phyloP scores from a whole-genome alignment of 768 basidiomycete genomes.

The Kwoniella sp. region DNA sequence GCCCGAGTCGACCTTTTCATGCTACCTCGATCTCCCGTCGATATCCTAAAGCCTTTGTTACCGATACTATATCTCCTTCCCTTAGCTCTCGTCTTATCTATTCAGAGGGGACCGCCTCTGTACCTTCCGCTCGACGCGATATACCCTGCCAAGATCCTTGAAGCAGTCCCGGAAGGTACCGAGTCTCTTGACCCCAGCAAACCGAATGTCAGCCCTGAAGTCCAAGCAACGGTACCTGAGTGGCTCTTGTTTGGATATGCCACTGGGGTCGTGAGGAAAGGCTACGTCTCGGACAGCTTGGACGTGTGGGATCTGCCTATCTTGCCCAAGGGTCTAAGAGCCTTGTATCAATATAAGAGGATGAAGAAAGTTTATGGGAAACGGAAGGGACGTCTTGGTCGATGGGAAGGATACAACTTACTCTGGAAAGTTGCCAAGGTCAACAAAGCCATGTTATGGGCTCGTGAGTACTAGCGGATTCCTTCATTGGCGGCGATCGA shows the following conservation, averaged over 20 bases:
- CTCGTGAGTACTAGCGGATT: constrained; percentile 39
- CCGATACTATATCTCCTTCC: constrained; percentile 52
- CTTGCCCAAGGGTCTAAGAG: constrained; percentile 65
- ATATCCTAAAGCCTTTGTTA: constrained; percentile 26
- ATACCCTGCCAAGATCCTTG: constrained; percentile 61
- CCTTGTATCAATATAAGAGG: constrained; percentile 37
- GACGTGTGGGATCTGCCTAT: constrained; percentile 88
- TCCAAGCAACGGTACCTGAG: constrained; percentile 55
- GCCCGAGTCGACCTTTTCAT: constrained; percentile 12
- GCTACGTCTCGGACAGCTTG: constrained; percentile 69
- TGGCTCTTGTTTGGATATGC: constrained; percentile 81
- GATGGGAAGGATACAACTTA: constrained; percentile 47
- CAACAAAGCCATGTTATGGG: constrained; percentile 41
- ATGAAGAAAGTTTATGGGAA: constrained; percentile 47
- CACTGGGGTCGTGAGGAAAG: constrained; percentile 82
- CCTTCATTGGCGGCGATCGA: background rate
- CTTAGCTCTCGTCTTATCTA: constrained; percentile 59
- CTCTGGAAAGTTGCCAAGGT: constrained; percentile 49
- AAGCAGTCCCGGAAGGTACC: constrained; percentile 31
- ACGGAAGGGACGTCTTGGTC: constrained; percentile 37
- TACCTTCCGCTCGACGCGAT: constrained; percentile 73
- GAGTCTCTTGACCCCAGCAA: constrained; percentile 57
- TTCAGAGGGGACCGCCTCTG: constrained; percentile 72
- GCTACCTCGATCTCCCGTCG: constrained; percentile 5
- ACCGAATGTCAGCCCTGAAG: constrained; percentile 73